Evolutionary conservation across 176 grass and related monocot species (phyloP), one percentile per base, ranked within the genome.

Genomic region (Zoysia japonica): DNA sequence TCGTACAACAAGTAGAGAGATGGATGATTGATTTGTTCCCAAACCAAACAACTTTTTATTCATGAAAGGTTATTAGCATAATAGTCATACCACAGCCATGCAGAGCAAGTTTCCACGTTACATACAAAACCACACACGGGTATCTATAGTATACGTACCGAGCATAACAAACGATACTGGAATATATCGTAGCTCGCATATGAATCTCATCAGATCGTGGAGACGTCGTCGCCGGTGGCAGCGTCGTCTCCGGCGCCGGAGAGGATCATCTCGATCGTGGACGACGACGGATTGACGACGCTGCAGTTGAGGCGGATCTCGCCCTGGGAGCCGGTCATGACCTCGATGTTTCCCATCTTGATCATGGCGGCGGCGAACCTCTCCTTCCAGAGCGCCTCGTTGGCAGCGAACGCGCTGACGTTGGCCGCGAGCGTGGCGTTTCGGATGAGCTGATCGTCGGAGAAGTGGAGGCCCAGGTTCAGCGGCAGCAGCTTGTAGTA

Each of bases 401-500:
- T 88, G 0, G 55, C 77, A 4, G 71, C 87, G 71, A 88, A 88
- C 3, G 16, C 28, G 41, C 9, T 57, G 12, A 80, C 87, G 17
- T 28, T 28, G 28, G 28, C 28, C 28, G 28, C 28, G 28, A 28
- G 28, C 28, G 28, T 28, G 0, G 28, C 28, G 28, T 28, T 28
- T 28, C 28, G 28, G 28, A 28, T 28, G 28, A 90, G 82, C 79
- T 85, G 83, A 62, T 90, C 82, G 74, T 85, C 88, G 51, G 88
- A 90, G 74, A 86, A 78, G 79, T 86, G 77, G 62, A 90, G 83
- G 17, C 88, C 79, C 77, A 80, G 77, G 45, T 15, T 5, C 0
- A 62, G 78, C 20, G 78, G 88, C 73, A 90, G 74, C 20, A 85
- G 79, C 68, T 71, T 86, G 88, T 90, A 90, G 83, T 90, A 90